These are phyloP conservation scores for Jimgerdemannia flammicorona DNA, from an alignment of 192 early-diverging fungal species.

Conservation along the genomic window DNA sequence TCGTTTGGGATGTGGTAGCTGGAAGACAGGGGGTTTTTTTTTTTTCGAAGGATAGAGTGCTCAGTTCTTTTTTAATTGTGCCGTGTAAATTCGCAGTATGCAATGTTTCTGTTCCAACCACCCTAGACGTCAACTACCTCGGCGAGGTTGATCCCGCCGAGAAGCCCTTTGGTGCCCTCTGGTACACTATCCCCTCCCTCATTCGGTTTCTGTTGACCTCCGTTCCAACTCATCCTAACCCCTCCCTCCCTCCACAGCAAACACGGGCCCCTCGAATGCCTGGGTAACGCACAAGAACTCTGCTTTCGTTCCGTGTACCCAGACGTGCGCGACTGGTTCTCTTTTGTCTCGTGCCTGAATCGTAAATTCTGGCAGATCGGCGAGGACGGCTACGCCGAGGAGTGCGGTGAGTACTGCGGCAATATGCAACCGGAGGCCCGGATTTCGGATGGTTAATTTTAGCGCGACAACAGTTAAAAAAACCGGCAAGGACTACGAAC, in stretches of 20 bases:
- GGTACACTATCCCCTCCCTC: too few relatives aligned
- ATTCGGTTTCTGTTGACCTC: too few relatives aligned
- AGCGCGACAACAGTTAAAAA: too few relatives aligned
- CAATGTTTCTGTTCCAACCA: conserved; percentile 4
- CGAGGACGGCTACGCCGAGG: conserved; percentile 12
- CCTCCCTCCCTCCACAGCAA: too few relatives aligned
- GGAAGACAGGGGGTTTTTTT: too few relatives aligned
- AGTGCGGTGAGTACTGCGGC: conserved; percentile 29
- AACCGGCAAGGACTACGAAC: conserved; percentile 40
- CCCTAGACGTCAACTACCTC: conserved; percentile 21
- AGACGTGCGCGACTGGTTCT: conserved; percentile 29
- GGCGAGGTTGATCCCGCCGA: background rate
- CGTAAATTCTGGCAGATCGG: conserved; percentile 19
- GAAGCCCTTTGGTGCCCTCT: conserved; percentile 4
- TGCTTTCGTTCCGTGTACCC: conserved; percentile 39
- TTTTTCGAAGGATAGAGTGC: too few relatives aligned
- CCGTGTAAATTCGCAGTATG: background rate
- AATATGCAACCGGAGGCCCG: too few relatives aligned
- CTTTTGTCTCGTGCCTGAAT: conserved; percentile 40
- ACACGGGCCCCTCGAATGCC: conserved; percentile 39
- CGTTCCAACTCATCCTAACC: too few relatives aligned
- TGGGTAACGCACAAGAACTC: conserved; percentile 46
- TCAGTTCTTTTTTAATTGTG: too few relatives aligned
- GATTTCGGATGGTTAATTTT: too few relatives aligned
- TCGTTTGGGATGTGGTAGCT: too few relatives aligned